Evolutionary conservation across 177 flowering plant species (phyloP), one percentile per base, ranked within the genome.

Genomic region (Vitis hybrid): DNA sequence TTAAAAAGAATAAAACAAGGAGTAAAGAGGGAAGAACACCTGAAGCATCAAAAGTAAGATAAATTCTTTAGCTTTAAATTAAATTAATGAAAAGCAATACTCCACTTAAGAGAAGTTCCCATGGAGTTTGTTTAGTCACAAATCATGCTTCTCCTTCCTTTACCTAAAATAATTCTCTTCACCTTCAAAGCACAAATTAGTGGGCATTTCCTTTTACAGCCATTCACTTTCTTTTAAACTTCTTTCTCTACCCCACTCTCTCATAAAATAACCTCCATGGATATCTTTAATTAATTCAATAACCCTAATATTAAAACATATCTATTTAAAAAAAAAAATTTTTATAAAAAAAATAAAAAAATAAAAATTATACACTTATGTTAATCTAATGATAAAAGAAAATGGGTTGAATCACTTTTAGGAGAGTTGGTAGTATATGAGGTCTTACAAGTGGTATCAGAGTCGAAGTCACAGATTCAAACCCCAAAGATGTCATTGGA

Each of bases 131-230:
- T 76, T 70, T 70, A 64, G 64, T 74, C 72, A 18, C 83, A 80
- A 71, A 74, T 82, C 83, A 76, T 76, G 64, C 72, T 59, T 64
- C 56, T 8, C 52, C 64, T 69, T 72, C 50, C 55, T 74, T 74
- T 68, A 15, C 16, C n/a, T 57, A 68, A 66, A 73, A 19, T 51
- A 73, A 57, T 74, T 76, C 70, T 58, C 75, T 61, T 72, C 24
- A 15, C 11, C 15, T 32, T 65, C 46, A 82, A 75, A 75, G 68
- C 51, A 46, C 49, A 5, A 11, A 52, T 67, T 69, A 81, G 81
- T 81, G 87, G 87, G 85, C 74, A 82, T 82, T 82, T 81, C 78
- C 83, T 76, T 80, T 81, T 72, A 68, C 69, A 64, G 69, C 76
- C 83, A 77, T 68, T 77, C 12, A 30, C 40, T 30, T 69, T 65